A percentile compares a stretch with the other conserved stretches of the same genome.
Conservation (phyloP, 352 stramenopile species). For the Pelagophyceae sp. region DNA sequence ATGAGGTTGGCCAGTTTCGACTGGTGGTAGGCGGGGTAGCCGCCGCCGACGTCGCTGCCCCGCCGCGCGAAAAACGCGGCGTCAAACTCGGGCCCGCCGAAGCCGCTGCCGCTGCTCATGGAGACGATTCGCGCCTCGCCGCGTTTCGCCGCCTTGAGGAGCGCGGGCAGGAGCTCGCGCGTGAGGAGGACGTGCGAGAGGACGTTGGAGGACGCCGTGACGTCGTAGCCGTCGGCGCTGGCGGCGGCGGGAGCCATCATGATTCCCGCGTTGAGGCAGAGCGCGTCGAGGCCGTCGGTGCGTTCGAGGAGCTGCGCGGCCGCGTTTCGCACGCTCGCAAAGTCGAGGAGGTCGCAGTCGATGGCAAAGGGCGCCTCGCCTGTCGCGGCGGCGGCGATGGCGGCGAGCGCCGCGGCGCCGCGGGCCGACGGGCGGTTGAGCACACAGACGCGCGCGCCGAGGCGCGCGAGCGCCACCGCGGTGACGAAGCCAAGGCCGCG, state of each 20-base stretch:
- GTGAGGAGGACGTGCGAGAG: conserved; percentile 50
- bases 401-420: conserved; percentile 21
- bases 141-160: conserved; percentile 31
- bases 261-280: conserved; percentile 37
- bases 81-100: neutral
- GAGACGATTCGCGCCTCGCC: conserved; percentile 48
- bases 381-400: conserved; percentile 25
- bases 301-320: conserved; percentile 16
- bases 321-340: conserved; percentile 21
- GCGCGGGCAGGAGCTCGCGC: conserved; percentile 39
- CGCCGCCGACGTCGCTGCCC: conserved; percentile 42
- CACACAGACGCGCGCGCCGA: conserved; percentile 36
- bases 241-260: conserved; percentile 40
- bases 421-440: conserved; percentile 45
- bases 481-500: conserved; percentile 37
- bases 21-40: conserved; percentile 41
- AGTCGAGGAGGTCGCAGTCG: conserved; percentile 28
- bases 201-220: conserved; percentile 53
- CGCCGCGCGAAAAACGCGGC: conserved; percentile 28
- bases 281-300: neutral
- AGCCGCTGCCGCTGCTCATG: conserved; percentile 31
- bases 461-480: conserved; percentile 32
- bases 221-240: conserved; percentile 49
- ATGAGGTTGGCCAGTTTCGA: conserved; percentile 46
- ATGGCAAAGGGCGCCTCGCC: conserved; percentile 7